A percentile compares a stretch with the other conserved stretches of the same genome.
Evolutionary conservation across 2,329 filamentous ascomycete species (phyloP).

Genomic region (Thelonectria olida): DNA sequence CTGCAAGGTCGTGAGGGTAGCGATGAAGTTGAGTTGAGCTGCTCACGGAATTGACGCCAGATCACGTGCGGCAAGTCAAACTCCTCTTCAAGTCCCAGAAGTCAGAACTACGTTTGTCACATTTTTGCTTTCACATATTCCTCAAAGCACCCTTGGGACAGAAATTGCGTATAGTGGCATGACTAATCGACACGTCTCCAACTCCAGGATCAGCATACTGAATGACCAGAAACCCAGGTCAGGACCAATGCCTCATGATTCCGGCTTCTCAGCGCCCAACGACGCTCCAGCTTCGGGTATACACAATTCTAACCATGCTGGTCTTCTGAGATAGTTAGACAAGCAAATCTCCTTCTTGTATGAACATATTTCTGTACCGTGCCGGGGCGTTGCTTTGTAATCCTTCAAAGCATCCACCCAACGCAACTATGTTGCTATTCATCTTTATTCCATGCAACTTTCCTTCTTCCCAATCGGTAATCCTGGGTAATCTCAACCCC

Average conservation of each 20-base stretch:
- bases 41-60: constrained; percentile 48
- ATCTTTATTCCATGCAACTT: constrained; percentile 16
- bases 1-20: constrained; percentile 18
- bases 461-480: constrained; percentile 19
- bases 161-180: constrained; percentile 31
- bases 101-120: neutral
- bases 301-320: constrained; percentile 37
- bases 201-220: constrained; percentile 7
- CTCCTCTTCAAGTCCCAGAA: neutral
- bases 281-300: constrained; percentile 27
- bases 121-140: neutral
- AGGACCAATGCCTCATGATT: constrained; percentile 1
- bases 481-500: constrained; percentile 15
- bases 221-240: neutral
- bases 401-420: constrained; percentile 24
- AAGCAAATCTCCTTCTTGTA: constrained; percentile 18
- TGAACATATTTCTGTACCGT: constrained; percentile 32
- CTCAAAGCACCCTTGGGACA: neutral
- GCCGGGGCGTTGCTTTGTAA: constrained; percentile 25
- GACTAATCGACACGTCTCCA: constrained; percentile 26
- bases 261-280: constrained; percentile 12
- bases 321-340: constrained; percentile 14
- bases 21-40: constrained; percentile 23
- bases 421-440: constrained; percentile 15
- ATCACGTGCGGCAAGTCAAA: constrained; percentile 44